These are phyloP conservation scores for Sisymbrium altissimum DNA, from an alignment of 345 rosid species.

Conservation along the genomic window DNA sequence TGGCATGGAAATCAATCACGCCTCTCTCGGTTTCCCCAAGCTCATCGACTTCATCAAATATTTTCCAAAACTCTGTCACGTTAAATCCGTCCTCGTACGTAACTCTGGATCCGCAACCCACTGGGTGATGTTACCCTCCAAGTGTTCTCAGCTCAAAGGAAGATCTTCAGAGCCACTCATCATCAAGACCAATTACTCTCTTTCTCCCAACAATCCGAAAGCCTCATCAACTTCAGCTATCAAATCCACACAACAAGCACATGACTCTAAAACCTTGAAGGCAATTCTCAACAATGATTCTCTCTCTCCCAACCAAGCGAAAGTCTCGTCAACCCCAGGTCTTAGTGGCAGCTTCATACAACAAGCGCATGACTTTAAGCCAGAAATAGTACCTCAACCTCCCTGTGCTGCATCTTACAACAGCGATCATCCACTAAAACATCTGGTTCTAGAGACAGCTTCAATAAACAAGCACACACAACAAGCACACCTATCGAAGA, in stretches of 20 bases:
- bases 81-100: constrained; percentile 38
- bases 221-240: constrained; percentile 14
- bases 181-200: not conserved
- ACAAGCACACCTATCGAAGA: not conserved
- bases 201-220: constrained; percentile 8
- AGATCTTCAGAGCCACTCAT: constrained; percentile 29
- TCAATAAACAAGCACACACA: not conserved
- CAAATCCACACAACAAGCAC: not conserved
- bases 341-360: not conserved
- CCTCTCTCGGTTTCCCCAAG: constrained; percentile 70
- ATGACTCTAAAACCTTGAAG: constrained; percentile 9
- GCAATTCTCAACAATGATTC: not conserved
- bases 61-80: constrained; percentile 52
- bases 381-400: constrained; percentile 6
- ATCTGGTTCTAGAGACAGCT: constrained; percentile 47
- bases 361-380: constrained; percentile 3
- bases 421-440: constrained; percentile 23
- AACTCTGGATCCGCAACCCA: constrained; percentile 51
- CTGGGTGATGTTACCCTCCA: constrained; percentile 58
- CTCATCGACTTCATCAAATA: constrained; percentile 67
- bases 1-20: constrained; percentile 65
- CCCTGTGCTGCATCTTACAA: not conserved
- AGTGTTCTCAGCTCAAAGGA: constrained; percentile 23
- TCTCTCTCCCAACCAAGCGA: constrained; percentile 12
- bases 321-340: constrained; percentile 9